These are phyloP conservation scores for Heterobasidion irregulare DNA, from an alignment of 1,284 basidiomycete species.

Conservation along the genomic window DNA sequence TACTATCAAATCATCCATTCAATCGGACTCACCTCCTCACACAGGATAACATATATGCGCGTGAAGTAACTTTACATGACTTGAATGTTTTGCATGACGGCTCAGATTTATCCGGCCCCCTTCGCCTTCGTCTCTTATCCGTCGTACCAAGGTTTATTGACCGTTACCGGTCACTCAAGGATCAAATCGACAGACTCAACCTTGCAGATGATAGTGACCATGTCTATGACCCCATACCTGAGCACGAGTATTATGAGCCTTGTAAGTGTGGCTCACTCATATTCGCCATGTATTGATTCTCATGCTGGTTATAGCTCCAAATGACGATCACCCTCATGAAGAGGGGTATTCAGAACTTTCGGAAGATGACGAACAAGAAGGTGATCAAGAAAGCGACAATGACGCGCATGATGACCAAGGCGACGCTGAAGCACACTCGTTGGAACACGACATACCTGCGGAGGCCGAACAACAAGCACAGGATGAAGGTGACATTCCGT, in stretches of 20 bases:
- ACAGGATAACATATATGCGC: constrained; percentile 70
- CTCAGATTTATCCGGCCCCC: constrained; percentile 50
- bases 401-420: not conserved
- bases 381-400: not conserved
- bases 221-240: not conserved
- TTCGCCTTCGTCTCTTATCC: constrained; percentile 49
- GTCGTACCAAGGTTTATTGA: constrained; percentile 54
- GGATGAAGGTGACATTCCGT: not conserved
- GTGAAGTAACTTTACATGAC: constrained; percentile 66
- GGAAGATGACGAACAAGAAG: not conserved
- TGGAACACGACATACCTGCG: not conserved
- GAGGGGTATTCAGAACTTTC: not conserved
- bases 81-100: constrained; percentile 64
- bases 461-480: not conserved
- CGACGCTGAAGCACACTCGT: not conserved
- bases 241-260: not conserved
- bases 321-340: not conserved
- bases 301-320: not conserved
- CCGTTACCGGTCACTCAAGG: constrained; percentile 56
- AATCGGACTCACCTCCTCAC: not conserved
- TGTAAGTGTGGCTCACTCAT: not conserved
- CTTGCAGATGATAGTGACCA: constrained; percentile 18
- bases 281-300: not conserved
- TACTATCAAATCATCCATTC: constrained; percentile 1
- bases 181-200: constrained; percentile 41